Percentiles rank a stretch among this genome's conserved stretches.
Conservation (phyloP, 2,329 filamentous ascomycete species). For the Colletotrichum sp. region DNA sequence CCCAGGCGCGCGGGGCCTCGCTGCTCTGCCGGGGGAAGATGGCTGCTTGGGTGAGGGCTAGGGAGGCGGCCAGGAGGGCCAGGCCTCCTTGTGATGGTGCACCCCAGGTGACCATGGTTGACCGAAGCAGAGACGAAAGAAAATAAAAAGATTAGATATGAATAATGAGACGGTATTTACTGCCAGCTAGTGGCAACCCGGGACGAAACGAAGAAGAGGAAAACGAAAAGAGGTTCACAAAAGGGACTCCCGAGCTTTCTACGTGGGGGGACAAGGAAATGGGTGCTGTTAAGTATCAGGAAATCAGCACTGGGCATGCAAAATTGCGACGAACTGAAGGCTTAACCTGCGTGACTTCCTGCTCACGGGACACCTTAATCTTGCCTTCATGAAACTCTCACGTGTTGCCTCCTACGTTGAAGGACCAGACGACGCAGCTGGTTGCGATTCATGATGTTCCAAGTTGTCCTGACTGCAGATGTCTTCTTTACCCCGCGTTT, state of each 20-base stretch:
- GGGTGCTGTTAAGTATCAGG: slow-evolving; percentile 1
- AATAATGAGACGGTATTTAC: background rate
- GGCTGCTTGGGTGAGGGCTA: slow-evolving; percentile 3
- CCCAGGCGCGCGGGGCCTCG: slow-evolving; percentile 20
- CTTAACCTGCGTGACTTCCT: background rate
- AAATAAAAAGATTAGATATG: background rate
- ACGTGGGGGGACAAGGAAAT: background rate
- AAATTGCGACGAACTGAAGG: slow-evolving; percentile 5
- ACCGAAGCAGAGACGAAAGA: background rate
- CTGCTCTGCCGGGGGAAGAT: slow-evolving; percentile 8
- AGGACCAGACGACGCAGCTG: background rate
- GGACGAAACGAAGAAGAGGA: background rate
- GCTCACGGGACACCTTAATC: slow-evolving; percentile 10
- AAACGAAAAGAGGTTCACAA: background rate
- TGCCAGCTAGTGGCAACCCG: background rate
- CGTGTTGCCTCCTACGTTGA: background rate
- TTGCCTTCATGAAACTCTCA: slow-evolving; percentile 11
- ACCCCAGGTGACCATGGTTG: background rate
- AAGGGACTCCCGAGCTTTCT: background rate
- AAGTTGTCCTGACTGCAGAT: background rate
- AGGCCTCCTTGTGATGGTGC: background rate
- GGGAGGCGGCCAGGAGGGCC: background rate
- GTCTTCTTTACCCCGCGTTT: background rate
- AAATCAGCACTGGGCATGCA: background rate
- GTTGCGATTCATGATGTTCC: background rate